Evolutionary conservation across 1,284 basidiomycete genomes (phyloP).

Genomic region (Peniophora sp.): DNA sequence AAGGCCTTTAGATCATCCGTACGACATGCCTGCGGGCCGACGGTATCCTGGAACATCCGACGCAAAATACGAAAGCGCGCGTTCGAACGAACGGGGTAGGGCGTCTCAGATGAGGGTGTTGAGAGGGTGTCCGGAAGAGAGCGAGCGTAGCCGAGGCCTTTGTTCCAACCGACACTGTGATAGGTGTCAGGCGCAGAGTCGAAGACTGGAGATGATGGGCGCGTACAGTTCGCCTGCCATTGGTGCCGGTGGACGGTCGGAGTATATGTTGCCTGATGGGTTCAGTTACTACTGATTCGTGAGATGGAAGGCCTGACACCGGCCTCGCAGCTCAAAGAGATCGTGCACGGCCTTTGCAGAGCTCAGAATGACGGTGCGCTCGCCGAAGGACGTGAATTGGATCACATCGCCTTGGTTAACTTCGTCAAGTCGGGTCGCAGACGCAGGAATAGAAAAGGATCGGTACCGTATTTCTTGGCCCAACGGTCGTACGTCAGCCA

Average conservation of each 20-base stretch:
- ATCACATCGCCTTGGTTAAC: slow-evolving; percentile 21
- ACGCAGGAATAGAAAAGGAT: background rate
- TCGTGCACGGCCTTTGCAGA: slow-evolving; percentile 22
- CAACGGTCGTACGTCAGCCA: slow-evolving; percentile 26
- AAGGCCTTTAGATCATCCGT: slow-evolving; percentile 15
- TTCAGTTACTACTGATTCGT: too few relatives aligned
- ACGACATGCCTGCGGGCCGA: slow-evolving; percentile 26
- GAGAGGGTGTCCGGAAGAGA: slow-evolving; percentile 2
- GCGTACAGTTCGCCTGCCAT: slow-evolving; percentile 37
- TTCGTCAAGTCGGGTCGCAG: background rate
- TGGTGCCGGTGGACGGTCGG: slow-evolving; percentile 29
- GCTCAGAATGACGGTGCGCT: slow-evolving; percentile 22
- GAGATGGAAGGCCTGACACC: background rate
- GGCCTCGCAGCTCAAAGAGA: slow-evolving; percentile 22
- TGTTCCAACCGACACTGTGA: slow-evolving; percentile 32
- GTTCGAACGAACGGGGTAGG: slow-evolving; percentile 21
- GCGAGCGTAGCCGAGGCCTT: slow-evolving; percentile 29
- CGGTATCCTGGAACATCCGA: slow-evolving; percentile 28
- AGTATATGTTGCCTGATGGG: slow-evolving; percentile 30
- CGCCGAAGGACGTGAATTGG: slow-evolving; percentile 20
- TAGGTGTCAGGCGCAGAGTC: background rate
- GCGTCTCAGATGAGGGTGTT: background rate
- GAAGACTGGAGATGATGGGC: background rate
- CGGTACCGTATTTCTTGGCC: slow-evolving; percentile 21
- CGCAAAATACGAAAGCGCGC: slow-evolving; percentile 32